Percentiles rank a stretch among this genome's conserved stretches.
Conservation (phyloP, 2,329 filamentous ascomycete species). For the Ophiostoma populinum region DNA sequence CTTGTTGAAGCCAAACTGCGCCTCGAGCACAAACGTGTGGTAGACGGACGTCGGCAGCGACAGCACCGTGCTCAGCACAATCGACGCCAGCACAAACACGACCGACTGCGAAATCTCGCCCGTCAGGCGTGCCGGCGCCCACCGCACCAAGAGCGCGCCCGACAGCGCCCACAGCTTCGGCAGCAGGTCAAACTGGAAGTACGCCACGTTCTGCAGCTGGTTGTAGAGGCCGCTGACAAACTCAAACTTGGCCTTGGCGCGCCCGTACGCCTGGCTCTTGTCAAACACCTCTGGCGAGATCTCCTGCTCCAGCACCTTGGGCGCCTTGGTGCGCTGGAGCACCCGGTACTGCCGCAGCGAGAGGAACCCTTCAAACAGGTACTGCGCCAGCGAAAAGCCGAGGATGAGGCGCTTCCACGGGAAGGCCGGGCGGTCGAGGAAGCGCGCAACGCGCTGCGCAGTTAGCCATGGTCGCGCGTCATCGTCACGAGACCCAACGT, state of each 20-base stretch:
- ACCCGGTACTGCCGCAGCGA: constrained; percentile 81
- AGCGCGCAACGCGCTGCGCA: constrained; percentile 53
- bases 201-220: constrained; percentile 74
- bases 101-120: constrained; percentile 92
- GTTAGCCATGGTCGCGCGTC: neutral
- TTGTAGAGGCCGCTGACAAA: constrained; percentile 67
- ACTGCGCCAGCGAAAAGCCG: constrained; percentile 85
- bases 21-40: constrained; percentile 88
- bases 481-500: neutral
- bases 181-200: constrained; percentile 81
- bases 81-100: constrained; percentile 77
- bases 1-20: constrained; percentile 98
- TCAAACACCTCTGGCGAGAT: constrained; percentile 83
- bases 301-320: constrained; percentile 75
- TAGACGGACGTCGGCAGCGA: constrained; percentile 75
- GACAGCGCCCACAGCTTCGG: constrained; percentile 79
- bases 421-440: constrained; percentile 81
- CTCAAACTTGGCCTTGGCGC: constrained; percentile 83
- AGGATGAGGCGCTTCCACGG: constrained; percentile 96
- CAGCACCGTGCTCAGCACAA: constrained; percentile 62
- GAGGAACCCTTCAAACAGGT: constrained; percentile 75
- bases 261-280: constrained; percentile 89
- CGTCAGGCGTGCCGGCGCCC: constrained; percentile 59
- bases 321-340: constrained; percentile 60
- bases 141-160: constrained; percentile 55